Conservation (phyloP, 2,329 filamentous ascomycete genomes). For the Colletotrichum orchidophilum region DNA sequence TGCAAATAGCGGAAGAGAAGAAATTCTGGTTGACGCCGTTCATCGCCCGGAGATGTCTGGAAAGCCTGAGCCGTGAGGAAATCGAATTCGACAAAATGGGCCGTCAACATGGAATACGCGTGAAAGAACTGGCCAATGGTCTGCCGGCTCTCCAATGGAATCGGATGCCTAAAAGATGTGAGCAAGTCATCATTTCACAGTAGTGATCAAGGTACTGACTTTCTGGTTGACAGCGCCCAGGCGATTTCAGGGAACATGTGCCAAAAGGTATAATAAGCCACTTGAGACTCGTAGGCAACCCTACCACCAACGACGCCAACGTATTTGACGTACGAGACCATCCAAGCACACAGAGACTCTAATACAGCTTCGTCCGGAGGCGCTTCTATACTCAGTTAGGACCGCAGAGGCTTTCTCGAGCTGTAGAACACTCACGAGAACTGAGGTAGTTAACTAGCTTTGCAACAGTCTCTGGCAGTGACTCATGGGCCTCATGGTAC, state of each 20-base stretch:
- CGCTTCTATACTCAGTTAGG: conserved; percentile 48
- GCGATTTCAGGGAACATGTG: conserved; percentile 60
- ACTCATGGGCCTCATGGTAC: conserved; percentile 47
- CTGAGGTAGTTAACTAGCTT: conserved; percentile 49
- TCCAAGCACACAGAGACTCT: conserved; percentile 58
- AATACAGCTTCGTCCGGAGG: conserved; percentile 56
- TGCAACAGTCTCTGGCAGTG: conserved; percentile 43
- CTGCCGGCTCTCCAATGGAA: conserved; percentile 35
- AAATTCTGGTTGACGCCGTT: conserved; percentile 48
- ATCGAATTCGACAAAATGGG: conserved; percentile 63
- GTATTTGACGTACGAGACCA: conserved; percentile 57
- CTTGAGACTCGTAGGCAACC: conserved; percentile 53
- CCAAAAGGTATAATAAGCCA: conserved; percentile 61
- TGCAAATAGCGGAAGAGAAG: conserved; percentile 57
- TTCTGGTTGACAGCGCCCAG: conserved; percentile 44
- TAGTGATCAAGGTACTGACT: conserved; percentile 2
- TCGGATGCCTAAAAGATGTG: conserved; percentile 6
- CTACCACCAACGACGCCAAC: conserved; percentile 45
- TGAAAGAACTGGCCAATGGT: conserved; percentile 49
- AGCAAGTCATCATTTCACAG: background rate
- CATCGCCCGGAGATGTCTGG: conserved; percentile 36
- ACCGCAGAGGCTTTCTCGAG: background rate
- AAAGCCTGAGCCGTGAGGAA: conserved; percentile 38
- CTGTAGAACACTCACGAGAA: conserved; percentile 37
- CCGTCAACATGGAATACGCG: conserved; percentile 59